A percentile compares a stretch with the other conserved stretches of the same genome.
These are phyloP conservation scores for Cryptococcus jaspeensis DNA, from an alignment of 1,284 basidiomycete genomes.

Conservation along the genomic window DNA sequence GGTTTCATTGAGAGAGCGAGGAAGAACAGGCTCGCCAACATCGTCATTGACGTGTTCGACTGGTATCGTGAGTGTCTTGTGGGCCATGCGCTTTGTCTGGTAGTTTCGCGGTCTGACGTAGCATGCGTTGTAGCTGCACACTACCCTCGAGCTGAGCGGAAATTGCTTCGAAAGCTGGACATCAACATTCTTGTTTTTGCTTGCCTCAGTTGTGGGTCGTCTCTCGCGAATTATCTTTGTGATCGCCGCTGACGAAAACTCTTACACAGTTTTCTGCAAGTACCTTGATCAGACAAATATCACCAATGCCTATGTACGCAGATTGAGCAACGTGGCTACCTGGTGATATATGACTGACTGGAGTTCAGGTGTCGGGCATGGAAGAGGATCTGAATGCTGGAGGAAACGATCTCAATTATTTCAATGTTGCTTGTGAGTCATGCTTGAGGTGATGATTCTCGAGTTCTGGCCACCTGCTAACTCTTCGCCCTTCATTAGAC, in stretches of 20 bases:
- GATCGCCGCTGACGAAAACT: neutral
- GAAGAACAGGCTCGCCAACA: constrained; percentile 55
- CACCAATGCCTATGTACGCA: constrained; percentile 10
- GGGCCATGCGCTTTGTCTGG: too few species aligned
- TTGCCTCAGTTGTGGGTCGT: constrained; percentile 21
- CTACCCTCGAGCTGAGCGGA: constrained; percentile 12
- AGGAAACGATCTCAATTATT: constrained; percentile 34
- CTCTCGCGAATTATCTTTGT: neutral
- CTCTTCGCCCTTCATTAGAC: constrained; percentile 1
- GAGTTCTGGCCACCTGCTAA: neutral
- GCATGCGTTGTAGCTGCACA: constrained; percentile 10
- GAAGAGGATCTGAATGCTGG: constrained; percentile 58
- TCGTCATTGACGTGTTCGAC: constrained; percentile 57
- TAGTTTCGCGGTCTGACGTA: neutral
- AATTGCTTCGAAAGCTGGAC: constrained; percentile 43
- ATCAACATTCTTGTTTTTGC: constrained; percentile 38
- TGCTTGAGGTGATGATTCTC: neutral
- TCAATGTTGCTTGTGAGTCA: neutral
- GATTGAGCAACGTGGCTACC: neutral
- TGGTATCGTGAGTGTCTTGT: constrained; percentile 25
- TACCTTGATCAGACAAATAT: constrained; percentile 14
- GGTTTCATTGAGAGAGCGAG: neutral
- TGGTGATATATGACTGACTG: neutral
- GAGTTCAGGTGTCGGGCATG: constrained; percentile 58
- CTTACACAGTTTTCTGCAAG: constrained; percentile 8